A percentile compares a stretch with the other conserved stretches of the same genome.
These are phyloP conservation scores for Styphnolobium japonicum DNA, from an alignment of 306 rosid genomes.

Conservation along the genomic window DNA sequence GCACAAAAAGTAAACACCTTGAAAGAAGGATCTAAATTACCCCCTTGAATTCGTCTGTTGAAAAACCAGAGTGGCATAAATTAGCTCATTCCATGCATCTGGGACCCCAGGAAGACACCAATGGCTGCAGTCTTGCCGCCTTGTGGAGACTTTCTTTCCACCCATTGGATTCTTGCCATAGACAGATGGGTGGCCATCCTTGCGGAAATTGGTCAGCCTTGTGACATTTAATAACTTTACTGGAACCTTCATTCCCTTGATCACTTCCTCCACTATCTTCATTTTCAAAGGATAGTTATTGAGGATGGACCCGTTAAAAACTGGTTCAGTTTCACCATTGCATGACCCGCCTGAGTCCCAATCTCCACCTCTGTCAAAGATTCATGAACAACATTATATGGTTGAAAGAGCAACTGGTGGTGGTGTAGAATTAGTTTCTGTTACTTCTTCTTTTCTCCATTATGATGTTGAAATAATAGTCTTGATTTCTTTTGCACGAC, in stretches of 20 bases:
- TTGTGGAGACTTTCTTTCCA: slow-evolving; percentile 53
- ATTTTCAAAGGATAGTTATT: slow-evolving; percentile 81
- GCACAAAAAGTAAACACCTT: background rate
- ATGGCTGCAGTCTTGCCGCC: slow-evolving; percentile 88
- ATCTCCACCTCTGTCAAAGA: slow-evolving; percentile 80
- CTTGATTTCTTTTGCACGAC: background rate
- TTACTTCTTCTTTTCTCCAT: background rate
- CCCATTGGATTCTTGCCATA: slow-evolving; percentile 42
- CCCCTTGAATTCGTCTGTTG: slow-evolving; percentile 42
- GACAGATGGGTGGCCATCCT: slow-evolving; percentile 90
- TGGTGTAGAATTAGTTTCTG: background rate
- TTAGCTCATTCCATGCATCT: slow-evolving; percentile 89
- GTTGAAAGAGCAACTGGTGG: background rate
- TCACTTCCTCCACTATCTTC: slow-evolving; percentile 83
- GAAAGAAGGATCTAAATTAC: slow-evolving; percentile 16
- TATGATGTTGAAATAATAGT: background rate
- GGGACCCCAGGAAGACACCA: slow-evolving; percentile 99
- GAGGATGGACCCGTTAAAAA: slow-evolving; percentile 62
- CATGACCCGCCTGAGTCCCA: slow-evolving; percentile 99
- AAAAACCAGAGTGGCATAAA: slow-evolving; percentile 62
- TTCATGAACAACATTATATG: background rate
- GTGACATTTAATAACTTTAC: slow-evolving; percentile 81
- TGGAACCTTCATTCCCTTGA: slow-evolving; percentile 69
- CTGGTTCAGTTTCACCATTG: slow-evolving; percentile 82
- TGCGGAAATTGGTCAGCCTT: slow-evolving; percentile 85